Evolutionary conservation across 164 flowering plant species (phyloP).

Genomic region (Umbellularia californica): DNA sequence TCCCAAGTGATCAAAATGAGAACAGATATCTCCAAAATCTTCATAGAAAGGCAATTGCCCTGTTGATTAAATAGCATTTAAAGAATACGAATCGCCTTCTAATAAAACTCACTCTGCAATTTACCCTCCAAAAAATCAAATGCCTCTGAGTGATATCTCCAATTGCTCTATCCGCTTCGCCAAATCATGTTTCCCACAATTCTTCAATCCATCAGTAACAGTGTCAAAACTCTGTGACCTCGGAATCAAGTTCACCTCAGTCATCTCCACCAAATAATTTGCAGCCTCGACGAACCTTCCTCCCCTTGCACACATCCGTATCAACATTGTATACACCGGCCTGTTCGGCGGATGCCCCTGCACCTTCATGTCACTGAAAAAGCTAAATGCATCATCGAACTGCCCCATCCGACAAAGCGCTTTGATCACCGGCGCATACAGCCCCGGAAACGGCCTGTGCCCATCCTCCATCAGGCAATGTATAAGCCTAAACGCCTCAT

Average conservation of each 20-base stretch:
- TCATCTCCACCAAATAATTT: slow-evolving; percentile 90
- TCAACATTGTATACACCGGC: slow-evolving; percentile 89
- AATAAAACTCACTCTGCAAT: background rate
- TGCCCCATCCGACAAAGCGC: slow-evolving; percentile 64
- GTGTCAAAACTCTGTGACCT: slow-evolving; percentile 74
- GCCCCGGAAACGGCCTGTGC: slow-evolving; percentile 76
- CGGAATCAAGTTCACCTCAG: slow-evolving; percentile 58
- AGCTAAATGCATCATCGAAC: slow-evolving; percentile 89
- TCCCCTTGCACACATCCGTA: slow-evolving; percentile 81
- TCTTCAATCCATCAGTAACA: slow-evolving; percentile 95
- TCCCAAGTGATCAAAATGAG: background rate
- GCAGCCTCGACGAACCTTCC: slow-evolving; percentile 84
- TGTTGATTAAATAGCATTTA: too few relatives aligned
- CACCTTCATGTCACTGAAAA: slow-evolving; percentile 85
- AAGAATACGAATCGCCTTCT: background rate
- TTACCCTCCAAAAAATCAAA: slow-evolving; percentile 14
- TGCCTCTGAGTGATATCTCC: slow-evolving; percentile 60
- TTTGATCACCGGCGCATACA: slow-evolving; percentile 83
- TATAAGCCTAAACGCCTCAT: slow-evolving; percentile 71
- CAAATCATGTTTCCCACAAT: slow-evolving; percentile 82
- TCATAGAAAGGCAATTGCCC: background rate
- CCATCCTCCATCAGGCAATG: slow-evolving; percentile 69
- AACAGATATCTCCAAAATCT: background rate
- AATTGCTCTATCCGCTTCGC: slow-evolving; percentile 76
- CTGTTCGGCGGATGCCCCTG: slow-evolving; percentile 87